These are phyloP conservation scores for Aspergillus bombycis DNA, from an alignment of 2,329 filamentous ascomycete genomes.

Conservation along the genomic window DNA sequence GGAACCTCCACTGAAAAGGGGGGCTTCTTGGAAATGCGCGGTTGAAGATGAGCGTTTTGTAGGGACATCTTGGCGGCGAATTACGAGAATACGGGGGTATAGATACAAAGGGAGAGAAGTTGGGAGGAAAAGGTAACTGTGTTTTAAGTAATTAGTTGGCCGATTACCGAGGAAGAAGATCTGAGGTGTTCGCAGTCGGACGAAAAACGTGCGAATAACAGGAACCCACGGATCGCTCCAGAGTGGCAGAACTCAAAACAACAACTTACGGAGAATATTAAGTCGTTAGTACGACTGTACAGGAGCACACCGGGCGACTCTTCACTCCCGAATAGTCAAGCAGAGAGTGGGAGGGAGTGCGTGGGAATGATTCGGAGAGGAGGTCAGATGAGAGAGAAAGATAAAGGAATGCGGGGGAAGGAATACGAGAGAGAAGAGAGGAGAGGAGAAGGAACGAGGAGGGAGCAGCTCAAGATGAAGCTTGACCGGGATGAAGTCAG, in stretches of 20 bases:
- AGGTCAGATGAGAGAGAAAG: constrained; percentile 3
- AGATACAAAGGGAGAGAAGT: constrained; percentile 2
- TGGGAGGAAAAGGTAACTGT: background rate
- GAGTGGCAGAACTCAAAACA: constrained; percentile 10
- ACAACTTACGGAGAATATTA: constrained; percentile 2
- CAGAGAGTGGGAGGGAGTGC: background rate
- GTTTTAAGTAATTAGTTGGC: background rate
- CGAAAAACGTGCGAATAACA: constrained; percentile 1
- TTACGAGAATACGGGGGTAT: constrained; percentile 1
- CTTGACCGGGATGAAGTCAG: constrained; percentile 10
- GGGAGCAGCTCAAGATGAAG: constrained; percentile 16
- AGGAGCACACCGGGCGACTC: background rate
- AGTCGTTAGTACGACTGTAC: background rate
- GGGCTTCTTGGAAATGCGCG: constrained; percentile 65
- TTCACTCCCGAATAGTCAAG: background rate
- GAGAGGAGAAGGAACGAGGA: background rate
- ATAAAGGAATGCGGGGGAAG: constrained; percentile 4
- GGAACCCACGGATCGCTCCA: constrained; percentile 2
- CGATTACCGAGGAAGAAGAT: background rate
- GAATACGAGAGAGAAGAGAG: constrained; percentile 1
- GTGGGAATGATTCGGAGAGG: background rate
- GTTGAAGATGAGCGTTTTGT: constrained; percentile 38
- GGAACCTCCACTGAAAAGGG: constrained; percentile 76
- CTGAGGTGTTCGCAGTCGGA: background rate
- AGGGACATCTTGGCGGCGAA: constrained; percentile 34